phyloP scores from a whole-genome alignment of 306 rosid genomes.

The Dicorynia guianensis region DNA sequence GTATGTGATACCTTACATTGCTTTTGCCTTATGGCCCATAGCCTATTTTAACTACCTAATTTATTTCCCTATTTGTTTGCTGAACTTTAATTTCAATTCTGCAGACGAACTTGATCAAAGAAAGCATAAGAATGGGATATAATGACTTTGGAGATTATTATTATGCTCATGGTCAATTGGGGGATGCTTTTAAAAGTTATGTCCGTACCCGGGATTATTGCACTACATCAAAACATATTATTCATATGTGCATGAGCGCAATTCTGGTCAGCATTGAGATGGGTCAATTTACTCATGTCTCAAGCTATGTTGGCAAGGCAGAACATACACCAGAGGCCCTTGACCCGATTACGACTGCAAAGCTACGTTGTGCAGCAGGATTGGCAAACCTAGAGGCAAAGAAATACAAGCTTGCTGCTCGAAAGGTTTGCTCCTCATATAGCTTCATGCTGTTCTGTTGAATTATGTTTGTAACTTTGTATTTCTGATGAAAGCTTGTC shows the following conservation, averaged over 20 bases:
- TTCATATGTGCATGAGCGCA: conserved; percentile 95
- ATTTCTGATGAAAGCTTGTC: neutral
- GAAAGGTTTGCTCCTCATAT: conserved; percentile 71
- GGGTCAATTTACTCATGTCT: conserved; percentile 96
- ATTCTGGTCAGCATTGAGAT: conserved; percentile 98
- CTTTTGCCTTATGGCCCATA: conserved; percentile 12
- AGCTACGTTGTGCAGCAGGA: conserved; percentile 92
- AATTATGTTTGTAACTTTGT: conserved; percentile 16
- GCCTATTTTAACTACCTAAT: neutral
- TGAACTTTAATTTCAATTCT: conserved; percentile 33
- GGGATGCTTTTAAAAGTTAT: conserved; percentile 92
- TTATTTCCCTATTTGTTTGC: neutral
- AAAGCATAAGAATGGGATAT: conserved; percentile 99
- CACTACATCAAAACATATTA: conserved; percentile 88
- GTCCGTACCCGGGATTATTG: conserved; percentile 99
- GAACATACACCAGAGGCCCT: conserved; percentile 78
- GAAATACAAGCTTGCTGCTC: conserved; percentile 98
- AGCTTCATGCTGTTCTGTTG: neutral
- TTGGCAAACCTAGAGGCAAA: conserved; percentile 93
- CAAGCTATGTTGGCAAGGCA: conserved; percentile 92
- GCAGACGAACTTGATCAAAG: conserved; percentile 98
- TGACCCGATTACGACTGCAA: conserved; percentile 62
- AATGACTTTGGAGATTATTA: conserved; percentile 97
- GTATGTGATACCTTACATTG: neutral
- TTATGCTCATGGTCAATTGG: conserved; percentile 88